A percentile compares a stretch with the other conserved stretches of the same genome.
These are phyloP conservation scores for Tetrapisispora nanseiensis DNA, from an alignment of 805 yeast genomes.

Conservation along the genomic window DNA sequence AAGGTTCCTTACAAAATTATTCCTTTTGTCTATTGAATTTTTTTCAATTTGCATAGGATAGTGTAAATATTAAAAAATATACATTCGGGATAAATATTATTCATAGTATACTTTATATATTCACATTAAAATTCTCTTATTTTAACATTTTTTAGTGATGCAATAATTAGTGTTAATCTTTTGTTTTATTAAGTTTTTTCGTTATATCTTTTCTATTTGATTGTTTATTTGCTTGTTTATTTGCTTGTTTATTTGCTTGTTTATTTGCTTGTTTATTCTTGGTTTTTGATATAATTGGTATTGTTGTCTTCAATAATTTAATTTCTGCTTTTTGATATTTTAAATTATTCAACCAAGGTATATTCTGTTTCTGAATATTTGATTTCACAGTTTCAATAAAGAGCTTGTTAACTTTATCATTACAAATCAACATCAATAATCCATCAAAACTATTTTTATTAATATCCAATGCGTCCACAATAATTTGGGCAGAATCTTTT, in stretches of 20 bases:
- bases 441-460: conserved; percentile 12
- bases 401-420: conserved; percentile 13
- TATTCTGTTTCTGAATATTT: conserved; percentile 9
- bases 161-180: too few species aligned
- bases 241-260: background rate
- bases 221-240: background rate
- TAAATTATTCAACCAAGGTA: conserved; percentile 23
- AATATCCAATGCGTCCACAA: conserved; percentile 6
- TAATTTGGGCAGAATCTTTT: conserved; percentile 25
- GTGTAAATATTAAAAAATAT: background rate
- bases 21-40: conserved; percentile 65
- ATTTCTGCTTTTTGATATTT: conserved; percentile 13
- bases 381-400: conserved; percentile 14
- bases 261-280: conserved; percentile 1
- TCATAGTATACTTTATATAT: too few species aligned
- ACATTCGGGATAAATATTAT: too few species aligned
- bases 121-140: too few species aligned
- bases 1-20: conserved; percentile 82
- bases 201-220: background rate
- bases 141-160: too few species aligned
- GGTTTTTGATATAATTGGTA: conserved; percentile 10
- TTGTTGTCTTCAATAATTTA: conserved; percentile 16
- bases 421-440: conserved; percentile 16
- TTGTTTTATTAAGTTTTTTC: too few species aligned
- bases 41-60: background rate